Percentiles rank a stretch among this genome's conserved stretches.
Conservation (phyloP, 116 monocot species). For the Phalaenopsis hybrid region DNA sequence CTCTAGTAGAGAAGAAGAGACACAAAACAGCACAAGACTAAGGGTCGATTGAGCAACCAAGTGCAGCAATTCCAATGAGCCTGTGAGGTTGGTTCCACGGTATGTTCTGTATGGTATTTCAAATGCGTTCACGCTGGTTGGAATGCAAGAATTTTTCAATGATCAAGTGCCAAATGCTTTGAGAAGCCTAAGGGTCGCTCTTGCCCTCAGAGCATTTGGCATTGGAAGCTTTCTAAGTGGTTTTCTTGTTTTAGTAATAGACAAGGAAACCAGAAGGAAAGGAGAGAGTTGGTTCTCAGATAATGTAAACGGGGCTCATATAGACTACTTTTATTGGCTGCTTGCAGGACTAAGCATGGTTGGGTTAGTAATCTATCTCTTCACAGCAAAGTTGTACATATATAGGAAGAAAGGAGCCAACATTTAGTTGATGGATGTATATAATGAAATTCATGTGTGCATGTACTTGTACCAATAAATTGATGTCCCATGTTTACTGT, state of each 20-base stretch:
- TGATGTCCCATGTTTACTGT: too few species aligned
- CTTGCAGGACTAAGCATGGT: slow-evolving; percentile 25
- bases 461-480: too few species aligned
- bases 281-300: slow-evolving; percentile 31
- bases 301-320: slow-evolving; percentile 35
- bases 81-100: too few species aligned
- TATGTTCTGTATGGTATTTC: too few species aligned
- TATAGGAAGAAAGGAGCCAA: slow-evolving; percentile 18
- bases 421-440: too few species aligned
- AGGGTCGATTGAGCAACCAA: slow-evolving; percentile 26
- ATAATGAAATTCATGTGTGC: too few species aligned
- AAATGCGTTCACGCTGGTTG: too few species aligned
- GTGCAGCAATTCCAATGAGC: slow-evolving; percentile 28
- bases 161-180: too few species aligned
- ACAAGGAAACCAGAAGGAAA: not conserved
- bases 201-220: slow-evolving; percentile 15
- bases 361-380: slow-evolving; percentile 15
- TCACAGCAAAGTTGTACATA: slow-evolving; percentile 15
- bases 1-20: slow-evolving; percentile 39
- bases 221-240: too few species aligned
- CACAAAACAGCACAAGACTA: slow-evolving; percentile 22
- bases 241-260: slow-evolving; percentile 3
- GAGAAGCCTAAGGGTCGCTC: too few species aligned
- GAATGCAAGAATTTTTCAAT: too few species aligned
- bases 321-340: slow-evolving; percentile 52